Evolutionary conservation across 2,329 filamentous ascomycete species (phyloP).

Genomic region (Gremmenia infestans): DNA sequence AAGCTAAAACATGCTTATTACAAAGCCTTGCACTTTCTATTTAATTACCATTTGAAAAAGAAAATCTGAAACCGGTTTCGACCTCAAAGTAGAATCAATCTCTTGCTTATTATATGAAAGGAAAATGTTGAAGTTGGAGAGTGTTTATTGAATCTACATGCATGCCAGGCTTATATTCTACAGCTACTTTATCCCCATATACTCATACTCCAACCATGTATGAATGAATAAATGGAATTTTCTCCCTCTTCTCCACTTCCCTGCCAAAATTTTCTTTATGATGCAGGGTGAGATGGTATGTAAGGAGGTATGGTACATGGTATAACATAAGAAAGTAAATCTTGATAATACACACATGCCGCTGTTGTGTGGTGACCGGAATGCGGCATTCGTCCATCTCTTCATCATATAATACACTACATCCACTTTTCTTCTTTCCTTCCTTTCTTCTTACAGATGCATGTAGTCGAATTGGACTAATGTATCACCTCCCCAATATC

Average conservation of each 20-base stretch:
- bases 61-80: no score
- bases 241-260: neutral
- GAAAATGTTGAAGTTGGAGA: neutral
- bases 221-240: neutral
- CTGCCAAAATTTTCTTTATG: neutral
- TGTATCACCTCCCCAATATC: slow-evolving; percentile 52
- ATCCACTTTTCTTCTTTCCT: neutral
- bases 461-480: neutral
- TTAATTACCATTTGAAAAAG: no score
- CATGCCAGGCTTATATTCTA: neutral
- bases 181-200: neutral
- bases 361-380: neutral
- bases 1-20: no score
- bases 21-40: no score
- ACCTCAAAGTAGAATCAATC: no score
- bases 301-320: neutral
- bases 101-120: no score
- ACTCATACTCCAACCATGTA: neutral
- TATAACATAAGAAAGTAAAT: neutral
- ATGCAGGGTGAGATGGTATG: no score
- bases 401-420: neutral
- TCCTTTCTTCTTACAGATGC: neutral
- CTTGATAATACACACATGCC: neutral
- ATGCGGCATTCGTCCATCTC: no score
- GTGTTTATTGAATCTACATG: neutral